Evolutionary conservation across 768 basidiomycete species (phyloP).

Genomic region (Daedalea quercina): DNA sequence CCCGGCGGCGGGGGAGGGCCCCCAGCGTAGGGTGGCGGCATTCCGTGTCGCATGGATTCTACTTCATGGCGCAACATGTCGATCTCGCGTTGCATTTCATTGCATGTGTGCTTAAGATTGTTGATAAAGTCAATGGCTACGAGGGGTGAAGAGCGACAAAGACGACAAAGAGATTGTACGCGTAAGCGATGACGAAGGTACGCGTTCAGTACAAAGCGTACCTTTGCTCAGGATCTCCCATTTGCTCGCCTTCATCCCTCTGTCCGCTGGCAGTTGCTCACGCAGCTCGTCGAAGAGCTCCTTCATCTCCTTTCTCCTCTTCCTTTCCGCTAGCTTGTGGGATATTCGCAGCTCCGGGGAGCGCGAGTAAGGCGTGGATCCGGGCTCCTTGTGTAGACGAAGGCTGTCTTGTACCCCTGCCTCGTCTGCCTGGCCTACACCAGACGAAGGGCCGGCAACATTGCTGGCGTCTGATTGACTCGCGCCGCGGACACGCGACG

Average conservation of each 20-base stretch:
- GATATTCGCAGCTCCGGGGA: slow-evolving; percentile 92
- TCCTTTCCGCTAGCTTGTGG: slow-evolving; percentile 96
- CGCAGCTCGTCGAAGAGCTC: slow-evolving; percentile 95
- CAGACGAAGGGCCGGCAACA: slow-evolving; percentile 12
- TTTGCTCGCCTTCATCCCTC: slow-evolving; percentile 95
- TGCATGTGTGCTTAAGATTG: slow-evolving; percentile 69
- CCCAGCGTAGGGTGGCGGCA: slow-evolving; percentile 44
- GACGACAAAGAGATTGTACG: background rate
- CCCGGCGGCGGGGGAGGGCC: slow-evolving; percentile 39
- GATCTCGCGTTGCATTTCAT: slow-evolving; percentile 73
- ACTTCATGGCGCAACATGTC: slow-evolving; percentile 75
- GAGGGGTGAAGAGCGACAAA: slow-evolving; percentile 1
- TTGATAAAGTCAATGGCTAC: slow-evolving; percentile 81
- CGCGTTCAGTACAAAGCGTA: slow-evolving; percentile 25
- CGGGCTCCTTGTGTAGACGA: slow-evolving; percentile 34
- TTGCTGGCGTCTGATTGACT: slow-evolving; percentile 33
- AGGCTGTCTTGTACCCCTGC: background rate
- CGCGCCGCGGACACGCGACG: slow-evolving; percentile 47
- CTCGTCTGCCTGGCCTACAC: slow-evolving; percentile 4
- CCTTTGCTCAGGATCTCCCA: slow-evolving; percentile 99
- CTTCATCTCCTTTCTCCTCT: slow-evolving; percentile 98
- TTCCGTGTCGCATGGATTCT: slow-evolving; percentile 50
- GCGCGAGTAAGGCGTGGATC: slow-evolving; percentile 84
- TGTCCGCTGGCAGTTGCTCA: slow-evolving; percentile 86
- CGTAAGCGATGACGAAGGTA: background rate